These are phyloP conservation scores for Cylindrotheca closterium DNA, from an alignment of 108 stramenopile species.

Conservation along the genomic window DNA sequence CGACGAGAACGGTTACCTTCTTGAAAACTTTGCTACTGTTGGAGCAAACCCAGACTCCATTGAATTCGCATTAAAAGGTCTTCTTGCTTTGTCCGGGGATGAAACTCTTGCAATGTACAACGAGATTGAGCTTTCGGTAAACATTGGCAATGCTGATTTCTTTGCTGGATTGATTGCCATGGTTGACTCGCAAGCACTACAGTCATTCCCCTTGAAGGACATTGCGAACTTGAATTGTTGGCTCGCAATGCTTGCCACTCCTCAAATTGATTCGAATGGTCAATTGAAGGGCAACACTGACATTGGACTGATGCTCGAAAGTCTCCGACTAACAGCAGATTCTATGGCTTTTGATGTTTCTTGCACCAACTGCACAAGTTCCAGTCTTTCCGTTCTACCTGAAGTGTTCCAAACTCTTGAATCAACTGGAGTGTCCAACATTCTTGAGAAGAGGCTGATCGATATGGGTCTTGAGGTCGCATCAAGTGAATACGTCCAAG, in stretches of 20 bases:
- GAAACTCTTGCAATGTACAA: conserved; percentile 45
- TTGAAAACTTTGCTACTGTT: conserved; percentile 5
- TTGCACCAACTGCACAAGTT: conserved; percentile 59
- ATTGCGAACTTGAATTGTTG: conserved; percentile 61
- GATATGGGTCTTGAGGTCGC: conserved; percentile 28
- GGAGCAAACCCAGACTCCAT: conserved; percentile 25
- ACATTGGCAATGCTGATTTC: conserved; percentile 7
- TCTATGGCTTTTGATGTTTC: conserved; percentile 44
- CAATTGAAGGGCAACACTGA: conserved; percentile 9
- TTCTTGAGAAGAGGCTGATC: conserved; percentile 42
- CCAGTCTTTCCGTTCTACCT: conserved; percentile 47
- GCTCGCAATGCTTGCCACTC: conserved; percentile 50
- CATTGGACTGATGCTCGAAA: conserved; percentile 35
- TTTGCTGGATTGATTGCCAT: conserved; percentile 40
- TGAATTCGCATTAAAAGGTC: conserved; percentile 34
- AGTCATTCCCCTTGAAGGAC: conserved; percentile 60
- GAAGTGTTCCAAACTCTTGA: conserved; percentile 38
- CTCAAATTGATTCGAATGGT: conserved; percentile 27
- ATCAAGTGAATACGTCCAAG: conserved; percentile 44
- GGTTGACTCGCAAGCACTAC: conserved; percentile 36
- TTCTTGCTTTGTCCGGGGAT: conserved; percentile 45
- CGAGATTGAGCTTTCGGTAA: conserved; percentile 15
- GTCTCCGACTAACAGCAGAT: conserved; percentile 32
- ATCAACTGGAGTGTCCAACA: conserved; percentile 37
- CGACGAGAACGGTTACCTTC: background rate